phyloP scores from a whole-genome alignment of 768 basidiomycete genomes.

The Termitomyces sp. region DNA sequence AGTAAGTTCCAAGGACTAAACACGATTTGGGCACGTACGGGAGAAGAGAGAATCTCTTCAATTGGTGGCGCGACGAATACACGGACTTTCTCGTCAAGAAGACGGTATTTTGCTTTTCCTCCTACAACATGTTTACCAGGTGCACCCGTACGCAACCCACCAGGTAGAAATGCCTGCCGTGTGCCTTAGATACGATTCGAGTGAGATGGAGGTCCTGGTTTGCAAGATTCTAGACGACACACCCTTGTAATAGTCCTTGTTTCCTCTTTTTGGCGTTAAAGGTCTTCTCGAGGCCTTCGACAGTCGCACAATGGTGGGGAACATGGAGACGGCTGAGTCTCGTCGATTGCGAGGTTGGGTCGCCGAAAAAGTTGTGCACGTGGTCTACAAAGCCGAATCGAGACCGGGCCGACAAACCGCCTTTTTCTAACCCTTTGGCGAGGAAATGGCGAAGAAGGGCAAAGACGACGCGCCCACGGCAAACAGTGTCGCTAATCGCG shows the following conservation, averaged over 20 bases:
- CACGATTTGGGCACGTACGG: slow-evolving; percentile 39
- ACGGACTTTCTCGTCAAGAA: slow-evolving; percentile 81
- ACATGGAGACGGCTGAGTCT: slow-evolving; percentile 42
- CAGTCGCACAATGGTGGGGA: slow-evolving; percentile 62
- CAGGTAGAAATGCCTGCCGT: slow-evolving; percentile 78
- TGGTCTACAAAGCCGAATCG: slow-evolving; percentile 1
- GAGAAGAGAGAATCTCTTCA: slow-evolving; percentile 55
- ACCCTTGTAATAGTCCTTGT: slow-evolving; percentile 99
- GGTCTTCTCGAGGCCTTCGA: slow-evolving; percentile 86
- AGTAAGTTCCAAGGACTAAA: background rate
- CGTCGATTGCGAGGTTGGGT: background rate
- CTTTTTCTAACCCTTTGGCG: background rate
- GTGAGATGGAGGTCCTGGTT: background rate
- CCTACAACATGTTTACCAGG: slow-evolving; percentile 81
- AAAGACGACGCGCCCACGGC: slow-evolving; percentile 59
- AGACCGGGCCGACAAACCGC: background rate
- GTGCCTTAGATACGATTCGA: slow-evolving; percentile 51
- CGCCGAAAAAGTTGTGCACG: slow-evolving; percentile 16
- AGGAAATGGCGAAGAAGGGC: slow-evolving; percentile 66
- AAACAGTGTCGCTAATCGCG: slow-evolving; percentile 60
- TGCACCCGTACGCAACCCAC: slow-evolving; percentile 84
- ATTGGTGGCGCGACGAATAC: slow-evolving; percentile 81
- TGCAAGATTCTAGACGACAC: slow-evolving; percentile 8
- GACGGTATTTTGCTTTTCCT: slow-evolving; percentile 77
- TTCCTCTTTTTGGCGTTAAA: slow-evolving; percentile 82